phyloP scores from a whole-genome alignment of 2,329 filamentous ascomycete species.

The Pseudogymnoascus sp. region DNA sequence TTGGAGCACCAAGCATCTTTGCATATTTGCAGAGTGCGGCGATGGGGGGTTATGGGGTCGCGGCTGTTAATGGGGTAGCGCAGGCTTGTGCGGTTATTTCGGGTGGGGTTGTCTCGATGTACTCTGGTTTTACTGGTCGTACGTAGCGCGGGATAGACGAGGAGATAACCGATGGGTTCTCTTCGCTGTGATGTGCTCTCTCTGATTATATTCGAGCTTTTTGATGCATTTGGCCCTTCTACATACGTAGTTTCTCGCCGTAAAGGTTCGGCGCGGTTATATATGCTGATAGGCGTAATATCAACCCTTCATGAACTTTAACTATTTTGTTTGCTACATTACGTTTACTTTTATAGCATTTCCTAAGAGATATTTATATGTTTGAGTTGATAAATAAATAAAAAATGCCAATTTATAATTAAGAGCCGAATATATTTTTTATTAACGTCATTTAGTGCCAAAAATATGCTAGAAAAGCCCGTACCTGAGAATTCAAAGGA shows the following conservation, averaged over 20 bases:
- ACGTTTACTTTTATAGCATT: too few relatives aligned
- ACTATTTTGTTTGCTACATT: too few relatives aligned
- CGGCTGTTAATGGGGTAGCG: constrained; percentile 3
- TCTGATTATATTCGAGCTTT: neutral
- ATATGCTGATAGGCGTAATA: neutral
- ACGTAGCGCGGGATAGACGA: neutral
- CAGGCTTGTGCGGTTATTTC: neutral
- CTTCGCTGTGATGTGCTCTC: neutral
- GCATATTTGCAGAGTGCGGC: constrained; percentile 10
- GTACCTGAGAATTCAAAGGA: neutral
- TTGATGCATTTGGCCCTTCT: neutral
- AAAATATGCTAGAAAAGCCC: neutral
- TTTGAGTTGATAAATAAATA: neutral
- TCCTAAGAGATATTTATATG: neutral
- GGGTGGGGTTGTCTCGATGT: neutral
- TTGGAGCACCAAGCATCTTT: constrained; percentile 4
- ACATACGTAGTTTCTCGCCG: constrained; percentile 10
- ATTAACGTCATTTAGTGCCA: neutral
- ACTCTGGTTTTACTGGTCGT: neutral
- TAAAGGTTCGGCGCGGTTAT: constrained; percentile 7
- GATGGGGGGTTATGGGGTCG: constrained; percentile 9
- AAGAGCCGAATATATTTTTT: neutral
- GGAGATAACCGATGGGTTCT: neutral
- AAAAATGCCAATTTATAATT: neutral
- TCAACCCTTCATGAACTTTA: too few relatives aligned